Evolutionary conservation across 1,284 basidiomycete genomes (phyloP), one percentile per base, ranked within the genome.

Genomic region (Porogramme epimiltina): DNA sequence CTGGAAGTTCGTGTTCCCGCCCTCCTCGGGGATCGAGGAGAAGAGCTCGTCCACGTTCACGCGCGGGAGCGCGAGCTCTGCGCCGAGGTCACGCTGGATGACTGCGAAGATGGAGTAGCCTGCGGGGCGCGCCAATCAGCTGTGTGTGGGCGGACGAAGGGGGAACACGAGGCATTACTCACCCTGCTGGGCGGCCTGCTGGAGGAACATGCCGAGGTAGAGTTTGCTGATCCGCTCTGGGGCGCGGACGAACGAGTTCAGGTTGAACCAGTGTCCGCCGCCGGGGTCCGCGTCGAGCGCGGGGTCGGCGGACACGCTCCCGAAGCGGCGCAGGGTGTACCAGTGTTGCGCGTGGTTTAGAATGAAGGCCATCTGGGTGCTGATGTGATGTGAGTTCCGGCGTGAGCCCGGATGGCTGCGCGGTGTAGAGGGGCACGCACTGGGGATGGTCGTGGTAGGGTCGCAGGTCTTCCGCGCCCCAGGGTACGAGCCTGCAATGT

Each of bases 21-120:
- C 28, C 16, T 76, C 75, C 61, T 84, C 80, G 25, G 82, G 75
- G 10, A 89, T 71, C 13, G 79, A 77, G 2, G 77, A 73, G 1
- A 88, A 87, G 42, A 88, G 62, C 25, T 81, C 75, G 62, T 91
- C 88, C 9, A 84, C 88, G 37, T 83, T 79, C 8, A 79, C 81
- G 41, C 78, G 83, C 47, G 85, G 77, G 33, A 92, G 72, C 24
- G 76, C 75, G 26, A 81, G 68, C 4, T 71, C 67, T 18, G 63
- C 71, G 2, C 69, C 60, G 10, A 80, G 73, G 59, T 89, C 77
- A 4, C 69, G 66, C 56, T 82, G 84, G 11, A 80, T 73, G 1
- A 96, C 84, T 3, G 78, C 91, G 61, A 97, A 97, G 20, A 94
- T 88, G 18, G 92, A 94, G 70, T 96, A 97, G 0, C 94, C 94